phyloP scores from a whole-genome alignment of 805 yeast species.

The Ogataea nakhonphanomensis region DNA sequence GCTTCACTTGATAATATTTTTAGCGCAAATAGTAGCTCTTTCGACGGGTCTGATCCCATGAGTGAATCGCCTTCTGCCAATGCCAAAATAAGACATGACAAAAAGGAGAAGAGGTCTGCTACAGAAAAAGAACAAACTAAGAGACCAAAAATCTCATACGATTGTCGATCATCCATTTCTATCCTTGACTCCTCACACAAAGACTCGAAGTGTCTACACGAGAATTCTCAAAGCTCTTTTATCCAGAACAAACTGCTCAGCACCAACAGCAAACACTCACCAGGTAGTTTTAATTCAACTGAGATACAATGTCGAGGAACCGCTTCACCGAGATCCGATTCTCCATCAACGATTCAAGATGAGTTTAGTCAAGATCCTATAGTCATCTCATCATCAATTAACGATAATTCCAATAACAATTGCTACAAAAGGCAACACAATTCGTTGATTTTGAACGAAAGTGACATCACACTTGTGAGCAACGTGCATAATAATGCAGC shows the following conservation, averaged over 20 bases:
- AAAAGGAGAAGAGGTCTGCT: background rate
- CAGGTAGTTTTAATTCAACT: background rate
- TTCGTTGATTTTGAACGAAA: background rate
- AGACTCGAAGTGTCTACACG: too few species aligned
- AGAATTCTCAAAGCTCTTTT: too few species aligned
- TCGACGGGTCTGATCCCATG: conserved; percentile 17
- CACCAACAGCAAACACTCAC: background rate
- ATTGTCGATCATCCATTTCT: too few species aligned
- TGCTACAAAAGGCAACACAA: background rate
- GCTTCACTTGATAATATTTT: conserved; percentile 10
- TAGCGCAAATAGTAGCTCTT: conserved; percentile 15
- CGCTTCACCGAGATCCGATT: background rate
- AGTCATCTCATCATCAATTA: conserved; percentile 2
- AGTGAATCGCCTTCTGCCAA: conserved; percentile 19
- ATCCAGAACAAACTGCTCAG: too few species aligned
- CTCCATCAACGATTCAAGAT: background rate
- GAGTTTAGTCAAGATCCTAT: conserved; percentile 7
- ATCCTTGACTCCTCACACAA: too few species aligned
- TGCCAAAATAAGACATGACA: conserved; percentile 10
- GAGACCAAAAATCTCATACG: too few species aligned
- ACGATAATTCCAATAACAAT: background rate
- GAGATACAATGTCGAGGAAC: conserved; percentile 2
- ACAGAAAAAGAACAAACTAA: too few species aligned
- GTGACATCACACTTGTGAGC: conserved; percentile 4
- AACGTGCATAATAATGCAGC: background rate